These are phyloP conservation scores for Tulasnella sp. DNA, from an alignment of 768 basidiomycete species.

Conservation along the genomic window DNA sequence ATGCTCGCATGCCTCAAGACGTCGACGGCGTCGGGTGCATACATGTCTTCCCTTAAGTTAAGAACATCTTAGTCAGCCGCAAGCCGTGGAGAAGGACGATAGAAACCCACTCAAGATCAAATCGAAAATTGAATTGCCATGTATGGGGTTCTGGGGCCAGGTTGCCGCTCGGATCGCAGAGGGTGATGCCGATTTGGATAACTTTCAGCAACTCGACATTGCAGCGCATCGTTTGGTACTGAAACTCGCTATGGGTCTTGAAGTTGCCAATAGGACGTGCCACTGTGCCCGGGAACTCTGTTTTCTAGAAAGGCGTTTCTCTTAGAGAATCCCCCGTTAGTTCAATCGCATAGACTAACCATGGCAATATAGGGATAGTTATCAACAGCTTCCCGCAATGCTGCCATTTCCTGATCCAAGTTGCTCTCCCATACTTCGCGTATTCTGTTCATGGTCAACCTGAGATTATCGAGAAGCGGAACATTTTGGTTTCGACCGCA, in stretches of 20 bases:
- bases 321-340: no score
- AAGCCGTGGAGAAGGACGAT: neutral
- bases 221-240: slow-evolving; percentile 99
- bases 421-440: slow-evolving; percentile 92
- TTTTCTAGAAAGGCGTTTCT: no score
- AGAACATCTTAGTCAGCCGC: slow-evolving; percentile 17
- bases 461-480: no score
- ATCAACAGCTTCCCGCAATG: slow-evolving; percentile 77
- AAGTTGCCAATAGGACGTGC: slow-evolving; percentile 93
- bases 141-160: slow-evolving; percentile 81
- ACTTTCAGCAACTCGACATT: slow-evolving; percentile 97
- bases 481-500: no score
- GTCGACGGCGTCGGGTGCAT: slow-evolving; percentile 93
- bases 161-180: slow-evolving; percentile 89
- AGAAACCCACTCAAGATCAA: slow-evolving; percentile 62
- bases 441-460: slow-evolving; percentile 41
- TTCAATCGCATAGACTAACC: slow-evolving; percentile 40
- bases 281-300: slow-evolving; percentile 97
- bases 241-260: slow-evolving; percentile 94
- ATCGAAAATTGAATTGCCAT: slow-evolving; percentile 99
- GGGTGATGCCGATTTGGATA: slow-evolving; percentile 92
- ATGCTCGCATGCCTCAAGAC: slow-evolving; percentile 89
- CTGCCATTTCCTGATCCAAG: slow-evolving; percentile 83
- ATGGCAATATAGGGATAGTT: slow-evolving; percentile 90
- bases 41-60: slow-evolving; percentile 99